Base-by-base conservation (phyloP, 2,329 filamentous ascomycete species). In the Aspergillus luchuensis region DNA sequence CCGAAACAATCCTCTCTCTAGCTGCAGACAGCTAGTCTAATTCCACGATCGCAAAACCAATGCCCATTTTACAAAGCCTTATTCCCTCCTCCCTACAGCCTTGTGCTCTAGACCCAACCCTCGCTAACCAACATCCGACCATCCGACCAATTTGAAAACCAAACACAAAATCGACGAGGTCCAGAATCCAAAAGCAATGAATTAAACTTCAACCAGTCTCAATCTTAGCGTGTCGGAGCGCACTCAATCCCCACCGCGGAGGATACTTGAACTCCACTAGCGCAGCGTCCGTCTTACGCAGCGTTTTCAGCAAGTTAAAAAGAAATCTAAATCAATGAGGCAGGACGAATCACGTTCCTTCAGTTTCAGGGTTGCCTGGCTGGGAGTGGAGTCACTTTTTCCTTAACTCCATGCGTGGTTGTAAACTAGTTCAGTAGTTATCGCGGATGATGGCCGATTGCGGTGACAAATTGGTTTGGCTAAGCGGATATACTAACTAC, bases 381-480 rank as follows among this genome's bases (percentile, higher is more conserved):
- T 30, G 28, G 10, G 10, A 33, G 47, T 50, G 47, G 47, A 50
- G 47, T 30, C 47, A n/a, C 11, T 28, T 17, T 17, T 25, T 25
- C 2, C n/a, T 36, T 36, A 15, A 49, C 47, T 49, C 8, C 25
- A 25, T 33, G 47, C 25, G 47, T 50, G 13, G 23, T 19, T 50
- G 13, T 15, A 6, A 15, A 13, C 11, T 36, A 36, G 33, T 13
- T 36, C 11, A 36, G 33, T 36, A 13, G 33, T 15, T 50, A 50
- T 50, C 47, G 8, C 47, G 47, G 47, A 50, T 28, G 47, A 50
- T 28, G 47, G 25, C 47, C 47, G 47, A 50, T 33, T 19, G 15
- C n/a, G 28, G 47, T 50, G 47, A 56, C 53, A 43, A 56, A 56
- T 56, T 56, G 25, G n/a, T 43, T 45, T 56, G 53, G 45, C 53